phyloP scores from a whole-genome alignment of 2,329 filamentous ascomycete genomes.

The Meredithiella fracta region DNA sequence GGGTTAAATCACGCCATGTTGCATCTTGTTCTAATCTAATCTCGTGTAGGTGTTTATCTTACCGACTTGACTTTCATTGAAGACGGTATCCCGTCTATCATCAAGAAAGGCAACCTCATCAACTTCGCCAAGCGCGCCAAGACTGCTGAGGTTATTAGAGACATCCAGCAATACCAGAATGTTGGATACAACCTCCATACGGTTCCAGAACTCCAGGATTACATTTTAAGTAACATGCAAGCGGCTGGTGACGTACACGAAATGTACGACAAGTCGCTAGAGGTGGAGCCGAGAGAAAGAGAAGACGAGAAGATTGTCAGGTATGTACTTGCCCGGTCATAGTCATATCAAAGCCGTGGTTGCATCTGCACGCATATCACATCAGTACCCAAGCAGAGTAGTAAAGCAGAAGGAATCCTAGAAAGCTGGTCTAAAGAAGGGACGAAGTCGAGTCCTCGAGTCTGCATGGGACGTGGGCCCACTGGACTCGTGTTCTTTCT shows the following conservation, averaged over 20 bases:
- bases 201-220: conserved; percentile 85
- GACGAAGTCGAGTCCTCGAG: no score
- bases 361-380: no score
- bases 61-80: conserved; percentile 98
- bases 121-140: conserved; percentile 98
- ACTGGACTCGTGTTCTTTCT: no score
- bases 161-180: conserved; percentile 98
- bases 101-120: conserved; percentile 92
- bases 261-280: conserved; percentile 96
- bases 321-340: conserved; percentile 36
- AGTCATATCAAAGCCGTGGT: neutral
- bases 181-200: conserved; percentile 85
- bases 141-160: conserved; percentile 93
- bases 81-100: conserved; percentile 88
- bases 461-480: no score
- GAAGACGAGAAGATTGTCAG: conserved; percentile 99
- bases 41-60: conserved; percentile 65
- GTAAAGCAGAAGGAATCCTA: no score
- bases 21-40: neutral
- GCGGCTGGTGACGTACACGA: conserved; percentile 90
- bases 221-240: conserved; percentile 93
- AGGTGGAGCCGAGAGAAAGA: conserved; percentile 83
- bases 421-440: no score
- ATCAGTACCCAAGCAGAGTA: no score
- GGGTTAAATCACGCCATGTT: no score